Evolutionary conservation across 495 filamentous ascomycete species (phyloP).

Genomic region (Neurospora tetraspora): DNA sequence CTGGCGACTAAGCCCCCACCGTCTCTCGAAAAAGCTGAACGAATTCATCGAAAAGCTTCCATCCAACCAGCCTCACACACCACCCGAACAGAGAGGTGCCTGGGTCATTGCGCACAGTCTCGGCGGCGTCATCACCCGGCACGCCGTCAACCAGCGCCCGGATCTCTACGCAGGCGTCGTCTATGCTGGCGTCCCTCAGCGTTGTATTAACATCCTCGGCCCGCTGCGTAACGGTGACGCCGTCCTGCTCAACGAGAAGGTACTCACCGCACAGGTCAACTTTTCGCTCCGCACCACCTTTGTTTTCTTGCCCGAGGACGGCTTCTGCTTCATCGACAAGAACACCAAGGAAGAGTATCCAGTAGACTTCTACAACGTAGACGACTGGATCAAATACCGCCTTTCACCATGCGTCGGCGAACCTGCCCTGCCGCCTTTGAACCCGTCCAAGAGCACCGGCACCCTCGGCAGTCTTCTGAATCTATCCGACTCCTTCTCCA

Average conservation of each 20-base stretch:
- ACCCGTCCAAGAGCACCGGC: constrained; percentile 19
- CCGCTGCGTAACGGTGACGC: constrained; percentile 85
- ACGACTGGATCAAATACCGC: constrained; percentile 71
- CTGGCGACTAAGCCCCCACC: constrained; percentile 80
- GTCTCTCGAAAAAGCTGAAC: constrained; percentile 60
- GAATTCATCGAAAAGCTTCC: constrained; percentile 63
- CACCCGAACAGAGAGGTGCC: constrained; percentile 51
- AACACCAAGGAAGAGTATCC: constrained; percentile 70
- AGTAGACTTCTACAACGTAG: constrained; percentile 73
- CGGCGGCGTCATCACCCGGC: constrained; percentile 80
- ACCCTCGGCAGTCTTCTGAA: constrained; percentile 29
- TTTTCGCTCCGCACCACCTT: constrained; percentile 86
- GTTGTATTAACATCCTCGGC: constrained; percentile 85
- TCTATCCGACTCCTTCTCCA: constrained; percentile 21
- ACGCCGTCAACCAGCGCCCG: constrained; percentile 80
- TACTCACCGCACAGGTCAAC: constrained; percentile 89
- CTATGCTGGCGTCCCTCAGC: constrained; percentile 76
- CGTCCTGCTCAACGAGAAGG: constrained; percentile 79
- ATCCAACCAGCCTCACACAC: constrained; percentile 51
- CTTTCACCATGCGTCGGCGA: constrained; percentile 65
- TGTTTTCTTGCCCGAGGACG: constrained; percentile 77
- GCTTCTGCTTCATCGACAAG: constrained; percentile 80
- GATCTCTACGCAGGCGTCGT: constrained; percentile 81
- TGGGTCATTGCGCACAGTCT: constrained; percentile 82
- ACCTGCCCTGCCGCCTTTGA: constrained; percentile 43